A percentile compares a stretch with the other conserved stretches of the same genome.
Evolutionary conservation across 352 stramenopile genomes (phyloP).

Genomic region (Phytophthora fragariaefolia): DNA sequence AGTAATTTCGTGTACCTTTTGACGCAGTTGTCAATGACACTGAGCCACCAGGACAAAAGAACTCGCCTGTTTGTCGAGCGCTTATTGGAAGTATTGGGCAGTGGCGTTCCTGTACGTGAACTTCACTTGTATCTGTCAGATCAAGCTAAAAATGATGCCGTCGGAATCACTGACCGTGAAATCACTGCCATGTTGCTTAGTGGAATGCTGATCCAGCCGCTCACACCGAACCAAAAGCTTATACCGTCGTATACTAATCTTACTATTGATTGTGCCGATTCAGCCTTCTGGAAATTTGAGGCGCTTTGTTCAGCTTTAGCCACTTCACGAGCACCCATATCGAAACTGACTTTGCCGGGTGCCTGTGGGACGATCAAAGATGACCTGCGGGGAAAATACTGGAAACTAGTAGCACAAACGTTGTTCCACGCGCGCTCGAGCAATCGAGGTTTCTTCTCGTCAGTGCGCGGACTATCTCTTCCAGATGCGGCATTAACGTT

Average conservation of each 20-base stretch:
- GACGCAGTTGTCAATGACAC: slow-evolving; percentile 5
- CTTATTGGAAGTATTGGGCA: slow-evolving; percentile 10
- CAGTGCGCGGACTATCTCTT: slow-evolving; percentile 6
- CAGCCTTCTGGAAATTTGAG: slow-evolving; percentile 18
- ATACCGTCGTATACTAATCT: slow-evolving; percentile 8
- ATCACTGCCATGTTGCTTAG: slow-evolving; percentile 11
- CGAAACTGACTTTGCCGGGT: slow-evolving; percentile 1
- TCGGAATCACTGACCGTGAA: not conserved
- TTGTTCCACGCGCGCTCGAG: slow-evolving; percentile 18
- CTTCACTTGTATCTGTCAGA: slow-evolving; percentile 9
- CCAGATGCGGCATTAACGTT: not conserved
- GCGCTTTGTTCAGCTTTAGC: slow-evolving; percentile 19
- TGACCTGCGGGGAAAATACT: not conserved
- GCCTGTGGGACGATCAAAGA: slow-evolving; percentile 4
- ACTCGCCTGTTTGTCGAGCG: slow-evolving; percentile 6
- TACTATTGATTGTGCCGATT: slow-evolving; percentile 9
- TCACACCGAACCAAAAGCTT: not conserved
- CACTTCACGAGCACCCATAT: slow-evolving; percentile 1
- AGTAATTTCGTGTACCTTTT: slow-evolving; percentile 8
- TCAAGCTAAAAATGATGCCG: not conserved
- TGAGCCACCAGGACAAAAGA: not conserved
- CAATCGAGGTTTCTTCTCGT: not conserved
- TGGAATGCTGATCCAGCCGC: slow-evolving; percentile 20
- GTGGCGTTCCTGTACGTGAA: slow-evolving; percentile 6
- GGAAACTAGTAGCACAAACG: slow-evolving; percentile 7